Conservation (phyloP, 2,329 filamentous ascomycete genomes). For the Neonectria sp. region DNA sequence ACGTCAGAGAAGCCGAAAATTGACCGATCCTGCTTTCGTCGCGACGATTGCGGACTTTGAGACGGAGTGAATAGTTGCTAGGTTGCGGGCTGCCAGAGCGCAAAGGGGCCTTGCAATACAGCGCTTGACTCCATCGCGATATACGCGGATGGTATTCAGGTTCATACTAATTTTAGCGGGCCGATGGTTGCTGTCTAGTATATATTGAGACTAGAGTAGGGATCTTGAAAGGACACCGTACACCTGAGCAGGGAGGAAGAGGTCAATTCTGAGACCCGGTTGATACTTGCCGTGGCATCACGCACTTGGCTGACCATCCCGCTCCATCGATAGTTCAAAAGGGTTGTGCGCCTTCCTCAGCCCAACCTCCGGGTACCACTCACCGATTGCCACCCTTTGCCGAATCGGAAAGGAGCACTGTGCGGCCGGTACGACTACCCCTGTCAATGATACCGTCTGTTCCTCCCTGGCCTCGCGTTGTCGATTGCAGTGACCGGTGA, state of each 20-base stretch:
- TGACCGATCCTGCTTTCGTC: too few relatives aligned
- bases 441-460: too few relatives aligned
- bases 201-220: not conserved
- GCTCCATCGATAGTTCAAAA: conserved; percentile 6
- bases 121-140: conserved; percentile 2
- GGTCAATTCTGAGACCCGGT: conserved; percentile 1
- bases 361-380: too few relatives aligned
- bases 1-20: too few relatives aligned
- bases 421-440: too few relatives aligned
- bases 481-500: too few relatives aligned
- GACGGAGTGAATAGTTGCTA: too few relatives aligned
- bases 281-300: not conserved
- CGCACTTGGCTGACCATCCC: not conserved
- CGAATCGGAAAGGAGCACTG: too few relatives aligned
- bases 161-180: not conserved
- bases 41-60: too few relatives aligned
- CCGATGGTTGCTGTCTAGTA: not conserved
- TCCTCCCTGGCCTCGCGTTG: too few relatives aligned
- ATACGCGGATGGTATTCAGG: not conserved
- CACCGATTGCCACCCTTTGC: too few relatives aligned
- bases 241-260: conserved; percentile 29
- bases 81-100: not conserved
- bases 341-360: too few relatives aligned
- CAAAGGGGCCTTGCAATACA: not conserved
- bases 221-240: not conserved